These are phyloP conservation scores for Aphanomyces euteiches DNA, from an alignment of 352 stramenopile genomes.

Conservation along the genomic window DNA sequence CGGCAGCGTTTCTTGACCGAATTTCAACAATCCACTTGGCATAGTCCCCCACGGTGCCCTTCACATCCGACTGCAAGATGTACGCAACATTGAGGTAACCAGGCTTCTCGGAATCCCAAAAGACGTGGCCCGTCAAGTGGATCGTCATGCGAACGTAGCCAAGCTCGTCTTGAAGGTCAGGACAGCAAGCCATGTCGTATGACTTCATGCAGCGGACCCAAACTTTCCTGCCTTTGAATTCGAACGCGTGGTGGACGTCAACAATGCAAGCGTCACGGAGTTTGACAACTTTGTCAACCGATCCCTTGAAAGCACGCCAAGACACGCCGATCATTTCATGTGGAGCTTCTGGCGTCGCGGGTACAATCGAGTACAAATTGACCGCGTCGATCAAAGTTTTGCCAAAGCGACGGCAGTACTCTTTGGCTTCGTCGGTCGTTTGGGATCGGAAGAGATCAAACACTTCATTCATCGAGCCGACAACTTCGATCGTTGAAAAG, in stretches of 20 bases:
- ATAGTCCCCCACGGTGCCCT: neutral
- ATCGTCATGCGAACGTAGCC: neutral
- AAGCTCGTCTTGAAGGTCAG: neutral
- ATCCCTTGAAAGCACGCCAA: neutral
- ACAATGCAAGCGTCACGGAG: neutral
- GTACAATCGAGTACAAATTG: neutral
- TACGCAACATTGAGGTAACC: neutral
- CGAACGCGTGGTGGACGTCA: neutral
- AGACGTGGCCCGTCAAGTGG: neutral
- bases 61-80: neutral
- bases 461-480: neutral
- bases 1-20: neutral
- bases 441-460: neutral
- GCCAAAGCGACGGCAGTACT: neutral
- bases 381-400: neutral
- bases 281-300: neutral
- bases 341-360: no score
- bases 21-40: neutral
- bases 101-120: neutral
- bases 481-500: neutral
- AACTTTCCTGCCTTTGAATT: neutral
- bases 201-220: neutral
- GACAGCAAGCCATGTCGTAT: neutral
- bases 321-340: neutral
- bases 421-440: neutral